These are phyloP conservation scores for Botrytis fragariae DNA, from an alignment of 2,329 filamentous ascomycete genomes.

Conservation along the genomic window DNA sequence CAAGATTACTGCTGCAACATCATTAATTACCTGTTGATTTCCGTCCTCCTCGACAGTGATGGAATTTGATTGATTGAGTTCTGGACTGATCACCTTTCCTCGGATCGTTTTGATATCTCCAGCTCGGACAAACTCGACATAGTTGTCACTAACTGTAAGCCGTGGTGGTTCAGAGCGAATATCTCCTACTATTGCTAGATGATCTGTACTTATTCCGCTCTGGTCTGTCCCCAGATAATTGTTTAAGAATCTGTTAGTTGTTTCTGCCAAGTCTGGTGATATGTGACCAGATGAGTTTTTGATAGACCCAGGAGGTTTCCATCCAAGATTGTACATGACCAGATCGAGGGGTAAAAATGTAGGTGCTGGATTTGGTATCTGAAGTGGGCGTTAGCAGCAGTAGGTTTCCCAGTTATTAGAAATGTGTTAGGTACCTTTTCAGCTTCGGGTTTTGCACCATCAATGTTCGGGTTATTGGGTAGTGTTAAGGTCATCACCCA, in stretches of 20 bases:
- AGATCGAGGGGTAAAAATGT: constrained; percentile 73
- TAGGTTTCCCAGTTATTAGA: neutral
- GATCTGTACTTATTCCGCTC: constrained; percentile 42
- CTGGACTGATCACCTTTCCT: constrained; percentile 28
- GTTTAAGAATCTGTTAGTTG: constrained; percentile 52
- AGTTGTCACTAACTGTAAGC: constrained; percentile 68
- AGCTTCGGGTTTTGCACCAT: constrained; percentile 27
- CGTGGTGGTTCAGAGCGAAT: constrained; percentile 53
- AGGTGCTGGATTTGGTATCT: constrained; percentile 45
- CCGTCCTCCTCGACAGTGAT: constrained; percentile 38
- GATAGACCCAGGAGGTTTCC: constrained; percentile 56
- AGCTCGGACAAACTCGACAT: constrained; percentile 70
- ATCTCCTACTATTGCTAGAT: constrained; percentile 37
- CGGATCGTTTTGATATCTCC: constrained; percentile 51
- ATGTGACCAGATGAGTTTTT: constrained; percentile 65
- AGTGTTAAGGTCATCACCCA: constrained; percentile 65
- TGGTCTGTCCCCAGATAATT: constrained; percentile 54
- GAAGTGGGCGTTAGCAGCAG: constrained; percentile 37
- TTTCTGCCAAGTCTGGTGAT: constrained; percentile 53
- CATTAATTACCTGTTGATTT: constrained; percentile 42
- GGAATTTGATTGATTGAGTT: neutral
- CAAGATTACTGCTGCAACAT: constrained; percentile 66
- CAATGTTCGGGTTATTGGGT: constrained; percentile 31
- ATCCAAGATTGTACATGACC: constrained; percentile 65
- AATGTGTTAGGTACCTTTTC: constrained; percentile 23